phyloP scores from a whole-genome alignment of 1,284 basidiomycete genomes.

The Boletus semigastroideus region DNA sequence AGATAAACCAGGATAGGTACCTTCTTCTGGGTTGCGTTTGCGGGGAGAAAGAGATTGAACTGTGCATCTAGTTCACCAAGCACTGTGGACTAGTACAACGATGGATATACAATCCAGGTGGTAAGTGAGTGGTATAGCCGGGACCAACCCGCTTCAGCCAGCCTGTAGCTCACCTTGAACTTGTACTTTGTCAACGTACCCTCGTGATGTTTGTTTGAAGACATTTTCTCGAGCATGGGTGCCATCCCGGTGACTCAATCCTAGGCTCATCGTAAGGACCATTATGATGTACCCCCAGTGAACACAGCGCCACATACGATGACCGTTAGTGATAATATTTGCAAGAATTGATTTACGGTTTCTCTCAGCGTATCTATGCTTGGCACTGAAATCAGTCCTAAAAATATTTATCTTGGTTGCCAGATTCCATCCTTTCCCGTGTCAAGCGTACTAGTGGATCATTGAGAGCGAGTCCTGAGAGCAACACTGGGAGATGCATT shows the following conservation, averaged over 20 bases:
- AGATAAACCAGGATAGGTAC: constrained; percentile 90
- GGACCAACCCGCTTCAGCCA: background rate
- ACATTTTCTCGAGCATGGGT: constrained; percentile 34
- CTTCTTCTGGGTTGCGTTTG: constrained; percentile 53
- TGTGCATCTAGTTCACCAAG: constrained; percentile 80
- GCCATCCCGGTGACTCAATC: constrained; percentile 14
- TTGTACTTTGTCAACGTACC: constrained; percentile 86
- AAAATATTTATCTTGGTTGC: constrained; percentile 3
- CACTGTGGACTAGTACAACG: constrained; percentile 49
- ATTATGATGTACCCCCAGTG: too few species aligned
- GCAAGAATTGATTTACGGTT: background rate
- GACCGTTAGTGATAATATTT: background rate
- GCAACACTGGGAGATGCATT: background rate
- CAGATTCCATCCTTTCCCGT: background rate
- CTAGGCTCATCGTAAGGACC: background rate
- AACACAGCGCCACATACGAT: too few species aligned
- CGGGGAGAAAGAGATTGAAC: constrained; percentile 92
- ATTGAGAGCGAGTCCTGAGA: background rate
- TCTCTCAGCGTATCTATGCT: constrained; percentile 6
- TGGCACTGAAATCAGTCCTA: background rate
- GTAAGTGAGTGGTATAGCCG: too few species aligned
- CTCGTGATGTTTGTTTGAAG: constrained; percentile 76
- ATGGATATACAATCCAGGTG: background rate
- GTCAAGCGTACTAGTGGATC: background rate
- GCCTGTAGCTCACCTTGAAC: constrained; percentile 57